Evolutionary conservation across 306 rosid genomes (phyloP).

Genomic region (Vigna reflexopilosa): DNA sequence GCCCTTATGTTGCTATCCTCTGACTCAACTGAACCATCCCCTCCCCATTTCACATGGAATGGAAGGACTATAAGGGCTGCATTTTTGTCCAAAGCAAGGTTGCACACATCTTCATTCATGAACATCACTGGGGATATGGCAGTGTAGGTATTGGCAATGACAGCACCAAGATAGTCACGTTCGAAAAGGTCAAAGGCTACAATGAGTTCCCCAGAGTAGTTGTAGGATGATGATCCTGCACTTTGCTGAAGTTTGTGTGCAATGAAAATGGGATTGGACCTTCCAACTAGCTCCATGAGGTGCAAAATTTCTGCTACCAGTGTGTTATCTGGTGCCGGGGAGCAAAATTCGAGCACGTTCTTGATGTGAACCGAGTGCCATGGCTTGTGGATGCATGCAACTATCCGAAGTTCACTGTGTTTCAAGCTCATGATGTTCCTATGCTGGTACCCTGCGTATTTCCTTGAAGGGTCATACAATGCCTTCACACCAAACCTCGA

Average conservation of each 20-base stretch:
- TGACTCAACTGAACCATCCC: constrained; percentile 47
- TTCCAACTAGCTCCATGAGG: constrained; percentile 53
- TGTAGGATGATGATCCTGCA: not conserved
- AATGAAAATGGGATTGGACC: constrained; percentile 52
- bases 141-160: constrained; percentile 42
- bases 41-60: constrained; percentile 54
- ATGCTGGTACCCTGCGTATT: constrained; percentile 50
- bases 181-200: constrained; percentile 45
- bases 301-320: constrained; percentile 49
- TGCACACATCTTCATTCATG: constrained; percentile 59
- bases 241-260: constrained; percentile 47
- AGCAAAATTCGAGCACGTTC: constrained; percentile 43
- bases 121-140: constrained; percentile 47
- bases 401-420: constrained; percentile 45
- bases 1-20: constrained; percentile 44
- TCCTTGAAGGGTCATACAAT: constrained; percentile 56
- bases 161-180: constrained; percentile 33
- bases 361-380: constrained; percentile 38
- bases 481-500: constrained; percentile 43
- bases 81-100: constrained; percentile 54
- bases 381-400: constrained; percentile 51
- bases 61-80: constrained; percentile 55
- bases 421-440: constrained; percentile 49
- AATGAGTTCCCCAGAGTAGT: constrained; percentile 46
- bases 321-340: constrained; percentile 36